Evolutionary conservation across 2,329 filamentous ascomycete genomes (phyloP), one percentile per base, ranked within the genome.

Genomic region (Hypomyces rosellus): DNA sequence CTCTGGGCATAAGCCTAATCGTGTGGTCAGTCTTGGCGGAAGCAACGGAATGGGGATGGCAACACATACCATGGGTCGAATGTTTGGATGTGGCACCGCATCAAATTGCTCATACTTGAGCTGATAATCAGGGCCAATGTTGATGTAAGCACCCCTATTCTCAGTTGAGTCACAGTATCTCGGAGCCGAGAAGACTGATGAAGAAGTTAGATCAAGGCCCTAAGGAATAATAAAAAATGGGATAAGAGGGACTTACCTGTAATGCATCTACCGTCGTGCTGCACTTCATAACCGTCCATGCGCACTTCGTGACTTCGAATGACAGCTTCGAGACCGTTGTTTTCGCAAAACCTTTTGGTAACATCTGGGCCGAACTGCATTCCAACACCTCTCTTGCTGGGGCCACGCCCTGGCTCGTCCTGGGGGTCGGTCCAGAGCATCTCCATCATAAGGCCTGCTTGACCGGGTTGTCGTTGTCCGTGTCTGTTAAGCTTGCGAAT

Each of bases 341-440:
- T 90, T 62, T 99, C 91, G 66, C 93, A 99, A 78, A 99, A 99
- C 46, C 84, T 81, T 74, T 95, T 95, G 18, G 93, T 99, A 52
- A 99, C 84, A 65, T 99, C 93, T 0, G 93, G 93, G 1, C 93
- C 93, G 61, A 99, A 99, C 66, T 97, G 91, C 71, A 97, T 81
- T 47, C 93, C 93, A 16, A 99, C 92, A 58, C 93, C 93, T 65
- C 93, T 83, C 77, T 99, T 99, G 75, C 90, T 96, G 41, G 93
- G 93, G 8, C 91, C 89, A 59, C 93, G 84, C 47, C 93, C 93
- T 25, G 87, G 84, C 59, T 84, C 78, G 1, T 87, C 79, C 68
- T 99, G 93, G 3, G 93, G 93, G 65, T 99, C 93, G 1, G 93
- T 97, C 93, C 93, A 99, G 43, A 99, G 80, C 93, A 99, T 99